Conservation (phyloP, 352 stramenopile genomes). For the Phytophthora megakarya region DNA sequence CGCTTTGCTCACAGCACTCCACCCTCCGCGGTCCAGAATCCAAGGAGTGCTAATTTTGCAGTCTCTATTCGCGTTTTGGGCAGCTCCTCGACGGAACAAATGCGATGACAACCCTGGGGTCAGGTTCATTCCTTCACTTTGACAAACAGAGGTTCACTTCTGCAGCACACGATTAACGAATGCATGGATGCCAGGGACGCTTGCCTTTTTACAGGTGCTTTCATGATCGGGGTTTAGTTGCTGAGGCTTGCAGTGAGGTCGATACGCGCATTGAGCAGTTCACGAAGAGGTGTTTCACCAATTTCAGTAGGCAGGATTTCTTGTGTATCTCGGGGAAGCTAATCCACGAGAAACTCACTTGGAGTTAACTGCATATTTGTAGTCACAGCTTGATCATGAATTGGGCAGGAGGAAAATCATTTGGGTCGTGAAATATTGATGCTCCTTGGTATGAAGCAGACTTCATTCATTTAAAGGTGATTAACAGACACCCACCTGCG, state of each 20-base stretch:
- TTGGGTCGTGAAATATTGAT: conserved; percentile 9
- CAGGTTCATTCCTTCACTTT: not conserved
- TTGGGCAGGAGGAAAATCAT: not conserved
- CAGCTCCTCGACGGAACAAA: conserved; percentile 11
- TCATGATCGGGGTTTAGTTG: no score
- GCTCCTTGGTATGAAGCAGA: conserved; percentile 8
- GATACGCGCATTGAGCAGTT: no score
- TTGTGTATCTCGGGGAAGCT: conserved; percentile 1
- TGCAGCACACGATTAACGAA: conserved; percentile 9
- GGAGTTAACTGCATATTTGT: conserved; percentile 7
- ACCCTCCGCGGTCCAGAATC: conserved; percentile 10
- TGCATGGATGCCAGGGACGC: conserved; percentile 7
- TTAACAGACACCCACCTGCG: conserved; percentile 19
- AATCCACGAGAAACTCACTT: conserved; percentile 12
- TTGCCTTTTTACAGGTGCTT: no score
- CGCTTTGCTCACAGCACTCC: conserved; percentile 11
- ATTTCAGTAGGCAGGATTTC: not conserved
- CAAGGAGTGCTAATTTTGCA: conserved; percentile 11
- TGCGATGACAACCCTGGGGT: not conserved
- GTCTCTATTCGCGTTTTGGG: conserved; percentile 9
- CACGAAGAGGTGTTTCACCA: not conserved
- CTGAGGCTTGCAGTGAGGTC: no score
- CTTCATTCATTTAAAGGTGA: conserved; percentile 15
- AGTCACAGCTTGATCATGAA: conserved; percentile 6
- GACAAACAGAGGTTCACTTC: conserved; percentile 13